Conservation (phyloP, 768 basidiomycete genomes). For the Leccinum broughii region DNA sequence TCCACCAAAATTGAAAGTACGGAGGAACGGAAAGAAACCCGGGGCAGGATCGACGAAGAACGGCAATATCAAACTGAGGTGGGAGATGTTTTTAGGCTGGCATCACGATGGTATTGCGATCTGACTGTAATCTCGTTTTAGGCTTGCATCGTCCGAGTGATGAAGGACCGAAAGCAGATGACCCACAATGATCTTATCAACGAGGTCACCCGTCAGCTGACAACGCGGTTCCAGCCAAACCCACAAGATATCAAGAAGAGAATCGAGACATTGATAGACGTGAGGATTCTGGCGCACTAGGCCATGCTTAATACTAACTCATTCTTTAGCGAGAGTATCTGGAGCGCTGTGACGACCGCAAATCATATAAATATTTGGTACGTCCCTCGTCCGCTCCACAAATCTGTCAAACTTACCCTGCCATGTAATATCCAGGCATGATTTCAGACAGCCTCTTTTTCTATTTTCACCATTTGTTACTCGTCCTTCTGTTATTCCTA, state of each 20-base stretch:
- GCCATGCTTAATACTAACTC: neutral
- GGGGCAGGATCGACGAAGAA: constrained; percentile 89
- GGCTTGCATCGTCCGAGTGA: constrained; percentile 97
- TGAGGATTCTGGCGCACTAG: constrained; percentile 35
- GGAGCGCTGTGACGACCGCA: constrained; percentile 84
- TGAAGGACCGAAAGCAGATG: constrained; percentile 95
- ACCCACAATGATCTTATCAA: constrained; percentile 84
- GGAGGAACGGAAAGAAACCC: constrained; percentile 89
- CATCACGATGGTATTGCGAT: neutral
- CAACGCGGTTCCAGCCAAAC: constrained; percentile 83
- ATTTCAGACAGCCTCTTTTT: constrained; percentile 8
- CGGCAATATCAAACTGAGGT: constrained; percentile 89
- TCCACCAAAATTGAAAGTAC: constrained; percentile 83
- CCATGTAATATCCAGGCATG: constrained; percentile 22
- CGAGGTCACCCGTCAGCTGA: constrained; percentile 86
- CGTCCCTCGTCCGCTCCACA: constrained; percentile 7
- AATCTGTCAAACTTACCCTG: constrained; percentile 5
- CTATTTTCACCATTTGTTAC: neutral
- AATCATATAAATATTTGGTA: constrained; percentile 82
- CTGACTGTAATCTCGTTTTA: constrained; percentile 35
- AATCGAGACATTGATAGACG: constrained; percentile 92
- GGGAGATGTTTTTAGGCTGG: constrained; percentile 16
- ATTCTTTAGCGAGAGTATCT: constrained; percentile 82
- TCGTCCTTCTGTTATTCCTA: neutral
- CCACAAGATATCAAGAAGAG: constrained; percentile 88